Evolutionary conservation across 352 stramenopile species (phyloP).

Genomic region (Globisporangium paddicum): DNA sequence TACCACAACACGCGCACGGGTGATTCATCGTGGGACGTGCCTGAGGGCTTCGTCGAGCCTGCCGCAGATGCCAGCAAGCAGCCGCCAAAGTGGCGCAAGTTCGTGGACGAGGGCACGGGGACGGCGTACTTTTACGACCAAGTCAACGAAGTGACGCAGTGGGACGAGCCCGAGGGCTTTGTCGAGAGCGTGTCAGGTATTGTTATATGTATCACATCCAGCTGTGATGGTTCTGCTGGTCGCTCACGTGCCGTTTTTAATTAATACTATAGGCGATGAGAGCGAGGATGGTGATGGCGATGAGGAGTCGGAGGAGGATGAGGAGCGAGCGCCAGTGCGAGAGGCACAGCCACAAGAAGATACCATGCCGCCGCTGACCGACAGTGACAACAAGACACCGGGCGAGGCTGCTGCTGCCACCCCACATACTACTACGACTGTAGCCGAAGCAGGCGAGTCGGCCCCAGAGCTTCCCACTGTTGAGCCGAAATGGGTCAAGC

Average conservation of each 20-base stretch:
- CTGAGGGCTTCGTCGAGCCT: constrained; percentile 25
- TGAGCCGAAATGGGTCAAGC: constrained; percentile 54
- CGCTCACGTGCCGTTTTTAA: background rate
- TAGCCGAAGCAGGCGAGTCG: background rate
- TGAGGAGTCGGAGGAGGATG: constrained; percentile 20
- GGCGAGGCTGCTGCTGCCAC: background rate
- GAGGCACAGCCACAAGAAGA: background rate
- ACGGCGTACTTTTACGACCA: constrained; percentile 76
- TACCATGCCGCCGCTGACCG: background rate
- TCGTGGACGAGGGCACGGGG: constrained; percentile 52
- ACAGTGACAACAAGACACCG: background rate
- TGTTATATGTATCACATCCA: background rate
- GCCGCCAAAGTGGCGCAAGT: constrained; percentile 51
- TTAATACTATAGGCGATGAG: constrained; percentile 3
- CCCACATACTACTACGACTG: background rate
- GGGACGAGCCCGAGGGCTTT: constrained; percentile 61
- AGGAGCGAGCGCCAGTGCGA: constrained; percentile 6
- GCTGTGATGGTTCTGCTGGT: background rate
- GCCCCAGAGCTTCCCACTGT: background rate
- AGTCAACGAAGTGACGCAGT: constrained; percentile 62
- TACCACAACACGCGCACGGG: constrained; percentile 74
- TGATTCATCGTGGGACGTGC: constrained; percentile 69
- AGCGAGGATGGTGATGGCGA: constrained; percentile 17
- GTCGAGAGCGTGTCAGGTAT: constrained; percentile 20
- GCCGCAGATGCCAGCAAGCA: constrained; percentile 10